Base-by-base conservation (phyloP, 805 yeast species). In the Sungouiella blattae region DNA sequence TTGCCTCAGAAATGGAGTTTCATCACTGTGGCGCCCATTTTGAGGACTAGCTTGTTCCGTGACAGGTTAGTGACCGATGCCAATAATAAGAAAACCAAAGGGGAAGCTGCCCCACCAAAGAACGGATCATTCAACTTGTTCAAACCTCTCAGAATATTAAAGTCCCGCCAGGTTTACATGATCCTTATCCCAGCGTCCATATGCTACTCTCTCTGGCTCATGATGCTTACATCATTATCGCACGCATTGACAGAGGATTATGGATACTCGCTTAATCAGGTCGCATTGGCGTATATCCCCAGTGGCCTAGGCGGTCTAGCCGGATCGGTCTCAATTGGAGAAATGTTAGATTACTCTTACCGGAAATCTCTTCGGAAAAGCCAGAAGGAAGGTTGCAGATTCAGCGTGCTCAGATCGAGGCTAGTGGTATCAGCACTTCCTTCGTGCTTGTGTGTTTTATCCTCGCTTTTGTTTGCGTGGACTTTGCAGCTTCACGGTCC, bases 211-310 rank as follows among this genome's bases (percentile, higher is more conserved):
- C 24, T 32, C 11, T 32, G 35, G 35, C 30, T 32, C 7, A 32
- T 32, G 35, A 32, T 32, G 35, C 35, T 32, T 18, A 32, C 35
- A 1, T 13, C 35, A 11, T 21, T 32, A 11, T 32, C 35, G 2
- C 29, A 32, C 11, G 25, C 18, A 7, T 27, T 32, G 11, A 26
- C 35, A 11, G 11, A 27, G 13, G 14, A 25, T 11, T 32, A 32
- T 13, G 35, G 35, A 18, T 32, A 26, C 26, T 18, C 35, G 2
- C 30, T 32, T 11, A 4, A 26, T 6, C 12, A 28, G 16, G 30
- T 34, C 2, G 37, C 37, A 4, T 12, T 34, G n/a, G 37, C 37
- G 9, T 34, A 34, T 15, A 34, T 34, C 20, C 37, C 37, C n/a
- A 23, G 32, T 14, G 37, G 37, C 11, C 16, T 29, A 6, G 37